phyloP scores from a whole-genome alignment of 1,284 basidiomycete genomes.

The Lentinula novae-zelandiae region DNA sequence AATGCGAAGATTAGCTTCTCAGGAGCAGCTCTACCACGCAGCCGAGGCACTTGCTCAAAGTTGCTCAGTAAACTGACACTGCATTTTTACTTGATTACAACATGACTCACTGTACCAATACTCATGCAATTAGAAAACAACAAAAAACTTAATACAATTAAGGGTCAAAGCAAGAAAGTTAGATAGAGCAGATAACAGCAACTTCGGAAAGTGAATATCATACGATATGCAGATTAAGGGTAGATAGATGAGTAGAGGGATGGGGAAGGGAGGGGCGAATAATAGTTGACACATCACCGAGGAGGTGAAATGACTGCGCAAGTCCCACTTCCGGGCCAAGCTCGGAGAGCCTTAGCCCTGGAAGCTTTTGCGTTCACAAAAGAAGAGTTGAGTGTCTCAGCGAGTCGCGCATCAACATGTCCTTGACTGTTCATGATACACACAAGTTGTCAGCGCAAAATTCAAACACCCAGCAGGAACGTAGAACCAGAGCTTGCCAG shows the following conservation, averaged over 20 bases:
- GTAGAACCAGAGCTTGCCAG: not conserved
- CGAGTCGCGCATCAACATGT: slow-evolving; percentile 48
- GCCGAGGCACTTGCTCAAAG: no score
- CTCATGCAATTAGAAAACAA: not conserved
- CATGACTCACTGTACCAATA: not conserved
- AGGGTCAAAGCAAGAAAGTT: not conserved
- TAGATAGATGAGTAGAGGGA: not conserved
- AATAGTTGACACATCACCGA: not conserved
- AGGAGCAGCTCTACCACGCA: no score
- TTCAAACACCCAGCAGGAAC: not conserved
- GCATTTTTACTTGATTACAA: not conserved
- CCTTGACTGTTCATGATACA: slow-evolving; percentile 37
- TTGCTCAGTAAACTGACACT: no score
- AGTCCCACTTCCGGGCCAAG: no score
- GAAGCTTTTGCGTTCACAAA: not conserved
- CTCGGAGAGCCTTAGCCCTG: not conserved
- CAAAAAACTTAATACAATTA: no score
- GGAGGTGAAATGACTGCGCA: no score
- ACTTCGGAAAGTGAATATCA: no score
- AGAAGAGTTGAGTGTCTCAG: slow-evolving; percentile 35
- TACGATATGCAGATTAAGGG: not conserved
- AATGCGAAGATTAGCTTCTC: no score
- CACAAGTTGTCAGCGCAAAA: slow-evolving; percentile 2
- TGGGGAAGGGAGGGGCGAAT: not conserved
- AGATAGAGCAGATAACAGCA: not conserved